Evolutionary conservation across 2,329 filamentous ascomycete species (phyloP), one percentile per base, ranked within the genome.

Genomic region (Calonectria multiphialidica): DNA sequence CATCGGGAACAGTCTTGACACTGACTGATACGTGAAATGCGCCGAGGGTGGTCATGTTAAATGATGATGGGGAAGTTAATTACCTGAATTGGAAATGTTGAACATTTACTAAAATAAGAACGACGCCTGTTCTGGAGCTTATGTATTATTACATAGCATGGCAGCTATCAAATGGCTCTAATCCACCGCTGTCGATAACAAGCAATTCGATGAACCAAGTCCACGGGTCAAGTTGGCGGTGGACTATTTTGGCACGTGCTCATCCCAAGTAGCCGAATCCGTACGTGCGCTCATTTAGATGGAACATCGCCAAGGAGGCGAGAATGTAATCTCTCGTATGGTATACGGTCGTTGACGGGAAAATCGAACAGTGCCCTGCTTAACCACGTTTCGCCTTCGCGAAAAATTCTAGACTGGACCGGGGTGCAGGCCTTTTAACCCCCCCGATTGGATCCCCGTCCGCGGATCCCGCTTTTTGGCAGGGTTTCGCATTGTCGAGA

Each of bases 281-380:
- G 53, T 59, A 40, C 53, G 21, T 59, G 33, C 53, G 21, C 53
- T 59, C n/a, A n/a, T 37, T 59, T 35, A 59, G 5, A 33, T 59
- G 53, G 33, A 59, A 59, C 53, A 59, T 57, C 53, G 33, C 53
- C 53, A 59, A 59, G 33, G 10, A 59, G 53, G 33, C 53, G 53
- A 59, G 53, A 59, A 59, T 59, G 53, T 40, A 59, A 40, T 30
- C 15, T 40, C 33, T 59, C 53, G 53, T 59, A 59, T 59, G 53
- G 16, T 21, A 59, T 23, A 50, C 13, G 53, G 37, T 37, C 12
- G 21, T 37, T 33, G 53, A 59, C 53, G 53, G 53, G 53, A 59
- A 59, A 59, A 40, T 37, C 53, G 53, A 59, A 15, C 18, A 23
- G 9, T 37, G 5, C 53, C 53, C 28, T 59, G 53, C 33, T 40